phyloP scores from a whole-genome alignment of 305 asterid species.

The Fraxinus albicans region DNA sequence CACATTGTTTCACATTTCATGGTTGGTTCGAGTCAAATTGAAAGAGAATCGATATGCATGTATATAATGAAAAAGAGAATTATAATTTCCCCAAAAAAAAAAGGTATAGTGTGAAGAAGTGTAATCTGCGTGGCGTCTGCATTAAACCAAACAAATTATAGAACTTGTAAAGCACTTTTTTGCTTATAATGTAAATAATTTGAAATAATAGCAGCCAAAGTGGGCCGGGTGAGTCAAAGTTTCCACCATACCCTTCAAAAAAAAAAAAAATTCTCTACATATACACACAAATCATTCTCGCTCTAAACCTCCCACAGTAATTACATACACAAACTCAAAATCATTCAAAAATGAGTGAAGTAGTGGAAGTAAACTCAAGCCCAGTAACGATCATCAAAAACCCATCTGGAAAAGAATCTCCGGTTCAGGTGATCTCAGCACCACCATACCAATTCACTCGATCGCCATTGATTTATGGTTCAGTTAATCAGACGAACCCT shows the following conservation, averaged over 20 bases:
- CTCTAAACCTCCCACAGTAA: neutral
- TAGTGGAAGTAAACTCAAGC: slow-evolving; percentile 42
- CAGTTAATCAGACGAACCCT: slow-evolving; percentile 34
- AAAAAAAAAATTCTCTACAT: neutral
- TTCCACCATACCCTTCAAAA: neutral
- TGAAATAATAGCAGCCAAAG: slow-evolving; percentile 39
- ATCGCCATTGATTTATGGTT: slow-evolving; percentile 27
- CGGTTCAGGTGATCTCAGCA: neutral
- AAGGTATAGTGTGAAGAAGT: neutral
- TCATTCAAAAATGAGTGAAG: slow-evolving; percentile 25
- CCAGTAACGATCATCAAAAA: slow-evolving; percentile 21
- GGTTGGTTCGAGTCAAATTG: neutral
- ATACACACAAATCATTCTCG: neutral
- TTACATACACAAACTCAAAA: neutral
- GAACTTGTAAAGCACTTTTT: slow-evolving; percentile 30
- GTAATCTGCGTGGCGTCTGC: slow-evolving; percentile 23
- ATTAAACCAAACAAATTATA: slow-evolving; percentile 12
- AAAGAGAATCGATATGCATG: neutral
- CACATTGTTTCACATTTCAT: neutral
- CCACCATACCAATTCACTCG: slow-evolving; percentile 15
- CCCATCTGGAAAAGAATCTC: slow-evolving; percentile 11
- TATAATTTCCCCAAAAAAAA: neutral
- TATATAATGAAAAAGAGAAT: neutral
- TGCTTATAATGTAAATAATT: neutral
- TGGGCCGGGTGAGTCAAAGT: slow-evolving; percentile 38